These are phyloP conservation scores for Colletotrichum ledebouriae DNA, from an alignment of 2,329 filamentous ascomycete genomes.

Conservation along the genomic window DNA sequence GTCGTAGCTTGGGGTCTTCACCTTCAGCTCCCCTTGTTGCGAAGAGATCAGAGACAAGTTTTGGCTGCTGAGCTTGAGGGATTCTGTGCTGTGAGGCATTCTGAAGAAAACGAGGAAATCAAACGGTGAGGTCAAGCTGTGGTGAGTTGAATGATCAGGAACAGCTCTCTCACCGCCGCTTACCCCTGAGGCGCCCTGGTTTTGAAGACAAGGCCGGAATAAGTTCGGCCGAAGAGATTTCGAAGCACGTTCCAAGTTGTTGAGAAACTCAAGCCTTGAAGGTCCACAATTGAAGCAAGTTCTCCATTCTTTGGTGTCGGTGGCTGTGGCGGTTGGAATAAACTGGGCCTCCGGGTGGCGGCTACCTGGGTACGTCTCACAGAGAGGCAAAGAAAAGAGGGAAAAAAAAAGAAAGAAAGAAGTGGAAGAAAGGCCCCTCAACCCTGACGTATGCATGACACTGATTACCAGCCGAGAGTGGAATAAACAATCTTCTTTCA, in stretches of 20 bases:
- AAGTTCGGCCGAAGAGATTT: slow-evolving; percentile 33
- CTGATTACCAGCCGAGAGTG: no score
- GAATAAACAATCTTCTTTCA: no score
- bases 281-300: slow-evolving; percentile 22
- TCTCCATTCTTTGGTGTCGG: slow-evolving; percentile 24
- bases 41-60: slow-evolving; percentile 37
- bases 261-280: slow-evolving; percentile 27
- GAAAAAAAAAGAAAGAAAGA: no score
- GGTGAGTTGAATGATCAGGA: slow-evolving; percentile 21
- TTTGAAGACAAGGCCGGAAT: slow-evolving; percentile 24
- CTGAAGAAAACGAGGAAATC: slow-evolving; percentile 12
- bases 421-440: no score
- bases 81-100: slow-evolving; percentile 43
- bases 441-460: no score
- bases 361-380: no score
- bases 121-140: not conserved
- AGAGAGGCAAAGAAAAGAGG: no score
- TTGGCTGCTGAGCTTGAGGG: slow-evolving; percentile 39
- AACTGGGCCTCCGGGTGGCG: no score
- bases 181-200: slow-evolving; percentile 28
- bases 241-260: slow-evolving; percentile 35
- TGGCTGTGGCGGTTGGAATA: not conserved
- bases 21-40: slow-evolving; percentile 33
- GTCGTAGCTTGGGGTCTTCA: slow-evolving; percentile 57
- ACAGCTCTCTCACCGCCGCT: slow-evolving; percentile 19